Evolutionary conservation across 1,139 yeast species (phyloP).

Genomic region (Trichomonascaceae sp.): DNA sequence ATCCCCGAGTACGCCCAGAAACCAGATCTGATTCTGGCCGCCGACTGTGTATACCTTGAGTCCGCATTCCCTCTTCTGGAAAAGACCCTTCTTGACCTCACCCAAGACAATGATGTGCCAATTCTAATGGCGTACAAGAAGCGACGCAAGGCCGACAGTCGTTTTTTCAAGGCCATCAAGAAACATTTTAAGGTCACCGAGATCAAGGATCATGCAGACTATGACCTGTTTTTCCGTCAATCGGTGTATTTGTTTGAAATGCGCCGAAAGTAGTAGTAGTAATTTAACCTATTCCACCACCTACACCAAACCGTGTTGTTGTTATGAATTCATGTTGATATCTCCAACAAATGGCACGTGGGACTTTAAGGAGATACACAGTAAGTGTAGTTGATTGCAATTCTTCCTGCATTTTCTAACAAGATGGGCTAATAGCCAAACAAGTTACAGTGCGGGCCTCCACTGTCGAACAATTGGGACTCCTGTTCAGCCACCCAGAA

Average conservation of each 20-base stretch:
- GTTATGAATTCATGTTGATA: too few relatives aligned
- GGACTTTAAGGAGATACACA: too few relatives aligned
- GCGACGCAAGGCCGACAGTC: conserved; percentile 40
- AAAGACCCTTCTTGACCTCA: conserved; percentile 34
- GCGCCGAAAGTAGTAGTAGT: conserved; percentile 15
- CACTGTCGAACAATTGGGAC: too few relatives aligned
- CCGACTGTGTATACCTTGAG: conserved; percentile 45
- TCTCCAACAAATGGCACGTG: too few relatives aligned
- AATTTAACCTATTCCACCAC: background rate
- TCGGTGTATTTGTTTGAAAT: conserved; percentile 33
- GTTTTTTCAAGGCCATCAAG: conserved; percentile 32
- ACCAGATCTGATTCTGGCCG: conserved; percentile 38
- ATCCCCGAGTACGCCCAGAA: conserved; percentile 27
- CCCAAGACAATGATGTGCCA: conserved; percentile 27
- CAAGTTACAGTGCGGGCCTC: too few relatives aligned
- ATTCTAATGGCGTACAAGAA: conserved; percentile 39
- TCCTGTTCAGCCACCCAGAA: too few relatives aligned
- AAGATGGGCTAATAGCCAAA: too few relatives aligned
- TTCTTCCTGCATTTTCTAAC: too few relatives aligned
- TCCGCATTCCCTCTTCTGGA: conserved; percentile 39
- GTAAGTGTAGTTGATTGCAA: too few relatives aligned
- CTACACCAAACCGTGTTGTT: background rate
- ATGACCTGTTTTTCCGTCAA: conserved; percentile 23
- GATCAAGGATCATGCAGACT: conserved; percentile 29
- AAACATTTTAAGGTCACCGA: conserved; percentile 27